Evolutionary conservation across 2,329 filamentous ascomycete species (phyloP).

Genomic region (Ophiocordyceps camponoti-saundersi): DNA sequence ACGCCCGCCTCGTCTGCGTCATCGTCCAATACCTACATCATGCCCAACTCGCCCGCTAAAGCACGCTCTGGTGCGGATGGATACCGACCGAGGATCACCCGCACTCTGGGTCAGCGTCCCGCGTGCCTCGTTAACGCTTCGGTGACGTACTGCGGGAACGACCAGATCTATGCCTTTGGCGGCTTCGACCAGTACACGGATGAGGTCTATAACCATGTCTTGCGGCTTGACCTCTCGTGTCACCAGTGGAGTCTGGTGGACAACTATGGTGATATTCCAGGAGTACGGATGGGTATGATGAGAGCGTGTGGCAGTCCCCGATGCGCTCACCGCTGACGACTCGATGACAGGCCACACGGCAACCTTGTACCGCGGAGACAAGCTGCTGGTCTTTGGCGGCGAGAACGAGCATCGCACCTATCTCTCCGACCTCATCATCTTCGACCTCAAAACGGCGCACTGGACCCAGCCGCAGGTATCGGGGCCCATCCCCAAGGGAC

Average conservation of each 20-base stretch:
- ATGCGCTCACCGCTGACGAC: conserved; percentile 2
- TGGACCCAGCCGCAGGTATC: conserved; percentile 87
- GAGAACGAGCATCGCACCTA: conserved; percentile 97
- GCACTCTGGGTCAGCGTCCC: conserved; percentile 63
- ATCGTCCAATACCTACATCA: conserved; percentile 65
- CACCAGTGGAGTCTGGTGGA: conserved; percentile 92
- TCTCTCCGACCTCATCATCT: conserved; percentile 87
- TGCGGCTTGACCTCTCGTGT: conserved; percentile 71
- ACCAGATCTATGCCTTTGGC: conserved; percentile 94
- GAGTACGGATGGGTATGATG: conserved; percentile 72
- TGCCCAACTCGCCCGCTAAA: conserved; percentile 71
- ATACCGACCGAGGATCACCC: conserved; percentile 71
- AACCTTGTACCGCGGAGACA: conserved; percentile 82
- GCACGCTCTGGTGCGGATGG: conserved; percentile 48
- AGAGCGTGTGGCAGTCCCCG: neutral
- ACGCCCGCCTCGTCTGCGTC: conserved; percentile 12
- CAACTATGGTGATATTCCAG: conserved; percentile 96
- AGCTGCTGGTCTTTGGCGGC: conserved; percentile 91
- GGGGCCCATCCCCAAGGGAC: conserved; percentile 72
- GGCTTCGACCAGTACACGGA: conserved; percentile 98
- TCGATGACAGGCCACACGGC: conserved; percentile 66
- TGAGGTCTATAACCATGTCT: conserved; percentile 96
- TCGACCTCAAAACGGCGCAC: conserved; percentile 83
- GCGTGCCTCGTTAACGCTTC: conserved; percentile 96
- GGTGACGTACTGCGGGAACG: conserved; percentile 95